These are phyloP conservation scores for Gossypium davidsonii DNA, from an alignment of 441 rosid genomes.

Conservation along the genomic window DNA sequence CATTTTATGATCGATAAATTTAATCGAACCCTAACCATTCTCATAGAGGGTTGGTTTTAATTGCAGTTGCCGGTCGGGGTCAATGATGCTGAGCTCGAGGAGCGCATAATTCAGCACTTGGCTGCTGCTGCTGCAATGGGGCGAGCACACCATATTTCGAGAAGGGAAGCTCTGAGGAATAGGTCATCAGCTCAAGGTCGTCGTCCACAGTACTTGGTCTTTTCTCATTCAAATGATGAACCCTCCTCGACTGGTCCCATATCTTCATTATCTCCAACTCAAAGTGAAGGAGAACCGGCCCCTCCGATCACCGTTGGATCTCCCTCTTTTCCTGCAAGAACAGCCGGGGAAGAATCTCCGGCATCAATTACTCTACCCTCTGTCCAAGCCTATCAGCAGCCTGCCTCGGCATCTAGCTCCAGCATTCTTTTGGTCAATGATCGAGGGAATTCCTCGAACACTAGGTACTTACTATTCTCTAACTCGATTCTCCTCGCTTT, in stretches of 20 bases:
- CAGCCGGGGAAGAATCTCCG: constrained; percentile 39
- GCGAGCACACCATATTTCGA: constrained; percentile 58
- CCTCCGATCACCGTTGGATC: constrained; percentile 26
- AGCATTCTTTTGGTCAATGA: constrained; percentile 27
- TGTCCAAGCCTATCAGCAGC: constrained; percentile 32
- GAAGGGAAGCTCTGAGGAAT: constrained; percentile 81
- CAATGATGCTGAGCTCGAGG: constrained; percentile 87
- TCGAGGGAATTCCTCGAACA: constrained; percentile 27
- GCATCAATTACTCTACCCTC: constrained; percentile 26
- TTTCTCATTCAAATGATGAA: constrained; percentile 45
- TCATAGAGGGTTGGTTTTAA: constrained; percentile 14
- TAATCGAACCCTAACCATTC: background rate
- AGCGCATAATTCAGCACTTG: constrained; percentile 86
- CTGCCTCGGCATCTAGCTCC: constrained; percentile 49
- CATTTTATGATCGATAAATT: constrained; percentile 6
- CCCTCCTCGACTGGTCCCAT: constrained; percentile 36
- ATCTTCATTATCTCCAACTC: constrained; percentile 46
- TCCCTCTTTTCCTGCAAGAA: constrained; percentile 36
- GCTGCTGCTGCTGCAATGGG: constrained; percentile 97
- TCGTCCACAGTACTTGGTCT: constrained; percentile 61
- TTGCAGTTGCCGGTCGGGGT: constrained; percentile 71
- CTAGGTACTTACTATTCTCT: constrained; percentile 37
- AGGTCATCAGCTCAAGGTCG: constrained; percentile 65
- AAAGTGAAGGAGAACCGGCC: constrained; percentile 48
- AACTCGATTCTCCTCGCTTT: background rate